Base-by-base conservation (phyloP, 305 asterid genomes). In the Ilex paraguariensis region DNA sequence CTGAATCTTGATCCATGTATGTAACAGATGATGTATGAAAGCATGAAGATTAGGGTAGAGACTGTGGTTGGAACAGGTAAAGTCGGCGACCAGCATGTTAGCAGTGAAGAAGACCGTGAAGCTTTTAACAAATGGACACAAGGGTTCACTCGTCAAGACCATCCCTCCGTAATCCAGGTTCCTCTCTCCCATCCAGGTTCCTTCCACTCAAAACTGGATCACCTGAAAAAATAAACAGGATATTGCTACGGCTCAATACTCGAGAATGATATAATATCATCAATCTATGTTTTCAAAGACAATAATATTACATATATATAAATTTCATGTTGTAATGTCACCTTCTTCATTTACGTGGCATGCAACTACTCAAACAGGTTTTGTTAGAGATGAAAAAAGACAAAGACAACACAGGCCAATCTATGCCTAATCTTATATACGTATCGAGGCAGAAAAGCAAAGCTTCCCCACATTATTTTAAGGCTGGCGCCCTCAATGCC, bases 401-500 rank as follows among this genome's bases (percentile, higher is more conserved):
- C 54, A 50, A 52, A 40, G 96, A 88, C 33, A 39, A 0, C 28
- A 46, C 54, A 10, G 83, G 80, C 3, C 50, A 55, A 6, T 49
- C 60, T 13, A 81, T 86, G 95, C 92, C 98, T 3, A 86, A 80
- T 71, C 89, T 91, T 10, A 59, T 88, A 0, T 88, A 88, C 31
- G 61, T 86, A 28, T 86, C 96, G 0, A 57, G 98, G 65, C 84
- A 81, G 68, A 91, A 91, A 73, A 81, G 77, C 64, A 75, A 36
- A 12, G 8, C 63, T 7, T 65, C 64, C 31, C 82, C 86, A 9
- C 98, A 91, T 65, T 69, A 86, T 73, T 91, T 88, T 61, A 88
- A 91, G 79, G 98, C 94, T 0, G 98, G 98, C 10, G 96, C 98
- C 59, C 98, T 88, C 57, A 91, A 91, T 70, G 57, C 90, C 56